These are phyloP conservation scores for Clonostachys solani DNA, from an alignment of 2,329 filamentous ascomycete genomes.

Conservation along the genomic window DNA sequence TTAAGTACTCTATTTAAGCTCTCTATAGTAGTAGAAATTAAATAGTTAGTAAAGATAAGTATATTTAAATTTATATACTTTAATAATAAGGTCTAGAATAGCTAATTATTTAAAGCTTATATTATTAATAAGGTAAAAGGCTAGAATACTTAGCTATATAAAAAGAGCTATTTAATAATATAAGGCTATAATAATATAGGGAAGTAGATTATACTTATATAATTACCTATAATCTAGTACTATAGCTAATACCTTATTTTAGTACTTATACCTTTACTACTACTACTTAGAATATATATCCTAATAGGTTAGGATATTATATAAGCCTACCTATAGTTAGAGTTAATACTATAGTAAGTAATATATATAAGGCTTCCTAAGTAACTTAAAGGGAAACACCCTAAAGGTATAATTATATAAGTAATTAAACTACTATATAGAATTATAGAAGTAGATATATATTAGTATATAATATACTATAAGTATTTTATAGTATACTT, in stretches of 20 bases:
- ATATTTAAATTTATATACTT: neutral
- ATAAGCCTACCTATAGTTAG: neutral
- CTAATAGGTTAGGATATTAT: neutral
- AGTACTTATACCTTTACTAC: neutral
- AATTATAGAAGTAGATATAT: neutral
- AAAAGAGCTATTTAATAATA: neutral
- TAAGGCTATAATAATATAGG: neutral
- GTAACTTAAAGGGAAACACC: no score
- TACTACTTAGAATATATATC: neutral
- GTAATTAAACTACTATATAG: neutral
- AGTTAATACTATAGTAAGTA: neutral
- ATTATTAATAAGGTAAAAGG: neutral
- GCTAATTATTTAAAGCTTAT: neutral
- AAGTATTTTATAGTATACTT: no score
- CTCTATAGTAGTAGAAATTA: neutral
- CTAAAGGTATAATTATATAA: neutral
- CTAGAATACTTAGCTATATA: neutral
- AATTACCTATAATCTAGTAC: no score
- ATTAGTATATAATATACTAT: no score
- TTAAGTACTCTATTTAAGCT: neutral
- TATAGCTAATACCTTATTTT: no score
- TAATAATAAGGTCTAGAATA: neutral
- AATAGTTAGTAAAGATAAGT: neutral
- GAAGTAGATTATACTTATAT: neutral
- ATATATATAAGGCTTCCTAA: no score